phyloP scores from a whole-genome alignment of 2,329 filamentous ascomycete genomes.

The Exophiala calicioides region DNA sequence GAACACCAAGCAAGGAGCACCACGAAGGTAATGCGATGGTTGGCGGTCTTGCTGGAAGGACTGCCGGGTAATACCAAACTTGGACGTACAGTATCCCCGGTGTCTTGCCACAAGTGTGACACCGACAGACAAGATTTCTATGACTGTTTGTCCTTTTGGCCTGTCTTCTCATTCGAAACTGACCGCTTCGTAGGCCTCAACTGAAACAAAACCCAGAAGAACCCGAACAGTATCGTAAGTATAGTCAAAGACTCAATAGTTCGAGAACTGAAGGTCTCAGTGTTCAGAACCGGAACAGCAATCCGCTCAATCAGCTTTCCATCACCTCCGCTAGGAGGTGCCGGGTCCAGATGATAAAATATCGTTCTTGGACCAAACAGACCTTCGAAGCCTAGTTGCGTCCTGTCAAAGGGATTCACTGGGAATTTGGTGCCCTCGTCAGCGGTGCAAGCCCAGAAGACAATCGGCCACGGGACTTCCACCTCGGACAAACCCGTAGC shows the following conservation, averaged over 20 bases:
- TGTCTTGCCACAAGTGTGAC: too few species aligned
- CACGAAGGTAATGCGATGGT: too few species aligned
- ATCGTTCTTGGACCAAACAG: constrained; percentile 74
- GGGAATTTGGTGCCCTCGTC: constrained; percentile 61
- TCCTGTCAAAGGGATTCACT: constrained; percentile 80
- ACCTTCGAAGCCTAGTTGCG: constrained; percentile 81
- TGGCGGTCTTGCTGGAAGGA: too few species aligned
- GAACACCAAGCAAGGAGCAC: too few species aligned
- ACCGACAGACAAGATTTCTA: too few species aligned
- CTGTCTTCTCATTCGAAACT: neutral
- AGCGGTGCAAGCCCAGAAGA: constrained; percentile 87
- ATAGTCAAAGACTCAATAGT: constrained; percentile 59
- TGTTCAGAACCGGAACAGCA: constrained; percentile 65
- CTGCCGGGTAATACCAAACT: too few species aligned
- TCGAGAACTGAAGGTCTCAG: constrained; percentile 51
- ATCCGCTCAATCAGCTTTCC: constrained; percentile 55
- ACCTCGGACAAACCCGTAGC: constrained; percentile 42
- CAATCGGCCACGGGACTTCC: constrained; percentile 73
- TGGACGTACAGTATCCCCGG: too few species aligned
- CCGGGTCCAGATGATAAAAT: constrained; percentile 75
- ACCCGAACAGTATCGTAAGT: constrained; percentile 61
- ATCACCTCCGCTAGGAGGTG: constrained; percentile 32
- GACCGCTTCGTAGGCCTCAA: too few species aligned
- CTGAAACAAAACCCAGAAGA: constrained; percentile 69
- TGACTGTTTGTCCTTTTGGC: neutral